phyloP scores from a whole-genome alignment of 1,284 basidiomycete genomes.

The Ceratobasidium sp. region DNA sequence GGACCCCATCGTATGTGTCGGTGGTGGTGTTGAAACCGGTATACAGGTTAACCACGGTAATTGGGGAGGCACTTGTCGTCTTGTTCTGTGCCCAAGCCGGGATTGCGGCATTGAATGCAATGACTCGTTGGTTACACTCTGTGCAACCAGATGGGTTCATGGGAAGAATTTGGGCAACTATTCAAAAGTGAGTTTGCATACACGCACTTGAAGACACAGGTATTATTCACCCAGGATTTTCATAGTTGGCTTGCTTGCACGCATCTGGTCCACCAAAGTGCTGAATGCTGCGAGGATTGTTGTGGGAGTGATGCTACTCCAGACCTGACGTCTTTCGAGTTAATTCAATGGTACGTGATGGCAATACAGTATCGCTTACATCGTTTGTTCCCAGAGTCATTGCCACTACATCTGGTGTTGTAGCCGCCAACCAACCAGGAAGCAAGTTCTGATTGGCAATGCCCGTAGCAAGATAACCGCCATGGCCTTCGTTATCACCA shows the following conservation, averaged over 20 bases:
- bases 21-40: conserved; percentile 25
- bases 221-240: conserved; percentile 24
- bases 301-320: conserved; percentile 23
- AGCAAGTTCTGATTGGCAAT: conserved; percentile 36
- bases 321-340: conserved; percentile 9
- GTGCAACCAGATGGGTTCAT: conserved; percentile 38
- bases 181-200: background rate
- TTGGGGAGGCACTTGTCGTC: conserved; percentile 16
- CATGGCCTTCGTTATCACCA: conserved; percentile 38
- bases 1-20: conserved; percentile 33
- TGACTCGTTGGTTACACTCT: conserved; percentile 20
- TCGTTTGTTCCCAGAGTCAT: conserved; percentile 36
- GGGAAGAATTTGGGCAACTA: conserved; percentile 31
- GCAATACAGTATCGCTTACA: background rate
- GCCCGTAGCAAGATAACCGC: conserved; percentile 26
- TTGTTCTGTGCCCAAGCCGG: conserved; percentile 25
- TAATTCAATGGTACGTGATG: background rate
- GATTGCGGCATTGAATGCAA: conserved; percentile 20
- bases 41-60: conserved; percentile 25
- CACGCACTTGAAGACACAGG: background rate
- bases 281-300: conserved; percentile 21
- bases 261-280: conserved; percentile 37
- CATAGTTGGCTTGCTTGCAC: conserved; percentile 38
- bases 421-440: conserved; percentile 23
- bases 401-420: conserved; percentile 25